Evolutionary conservation across 495 filamentous ascomycete species (phyloP), one percentile per base, ranked within the genome.

Genomic region (Saxophila tyrrhenica): DNA sequence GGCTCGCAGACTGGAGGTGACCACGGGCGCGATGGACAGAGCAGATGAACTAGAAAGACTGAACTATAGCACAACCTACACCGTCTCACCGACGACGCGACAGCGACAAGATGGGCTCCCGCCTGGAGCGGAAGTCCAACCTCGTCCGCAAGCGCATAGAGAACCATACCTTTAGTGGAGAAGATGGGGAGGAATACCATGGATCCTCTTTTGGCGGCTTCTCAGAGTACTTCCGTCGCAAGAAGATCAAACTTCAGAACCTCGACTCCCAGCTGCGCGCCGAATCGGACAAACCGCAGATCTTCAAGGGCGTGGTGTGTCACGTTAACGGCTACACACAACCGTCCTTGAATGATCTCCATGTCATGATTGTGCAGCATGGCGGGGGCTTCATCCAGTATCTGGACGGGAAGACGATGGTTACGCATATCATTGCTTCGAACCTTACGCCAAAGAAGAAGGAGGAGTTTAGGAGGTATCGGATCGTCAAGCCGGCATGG

Each of bases 401-500:
- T 64, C 73, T 97, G n/a, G 87, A 92, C 64, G 83, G 83, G 35
- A 97, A 96, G 73, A 96, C 90, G 0, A 79, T 80, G 60, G 88
- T 89, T 0, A 98, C 92, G 1, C 94, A 97, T 19, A 94, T 98
- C 62, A 89, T 98, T 62, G 89, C 91, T 3, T 88, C 85, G 44
- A 82, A 80, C 51, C 75, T 98, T 32, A 91, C 92, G 1, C 87
- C 86, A 0, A 97, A 95, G 73, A 98, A 98, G 64, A 77, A 79
- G 25, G 80, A 86, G 29, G 92, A 96, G 56, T 95, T 94, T 58
- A 73, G 70, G 20, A 80, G 78, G 52, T 97, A 95, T 63, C 81
- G 88, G 25, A 87, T 98, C 22, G 92, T 95, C 58, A 94, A 90
- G 68, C 92, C 92, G n/a, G 84, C 89, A 48, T 98, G 92, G 92